A percentile compares a stretch with the other conserved stretches of the same genome.
These are phyloP conservation scores for Parasarocladium wereldwijsianum DNA, from an alignment of 2,329 filamentous ascomycete genomes.

Conservation along the genomic window DNA sequence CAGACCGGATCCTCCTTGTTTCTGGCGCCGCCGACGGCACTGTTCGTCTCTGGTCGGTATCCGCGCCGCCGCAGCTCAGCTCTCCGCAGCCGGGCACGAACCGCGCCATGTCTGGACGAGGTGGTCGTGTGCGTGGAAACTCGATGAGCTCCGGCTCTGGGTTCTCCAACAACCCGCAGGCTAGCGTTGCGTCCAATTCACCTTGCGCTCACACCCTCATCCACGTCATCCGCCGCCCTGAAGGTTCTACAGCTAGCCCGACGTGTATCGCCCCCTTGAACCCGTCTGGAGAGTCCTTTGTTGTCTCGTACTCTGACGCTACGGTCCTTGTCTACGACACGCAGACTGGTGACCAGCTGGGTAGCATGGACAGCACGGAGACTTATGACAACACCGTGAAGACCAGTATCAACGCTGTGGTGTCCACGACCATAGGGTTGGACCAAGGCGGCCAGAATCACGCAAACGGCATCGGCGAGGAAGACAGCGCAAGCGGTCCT, in stretches of 20 bases:
- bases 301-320: constrained; percentile 84
- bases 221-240: constrained; percentile 64
- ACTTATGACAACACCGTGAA: constrained; percentile 74
- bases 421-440: constrained; percentile 70
- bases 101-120: constrained; percentile 40
- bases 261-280: constrained; percentile 91
- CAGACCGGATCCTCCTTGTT: constrained; percentile 78
- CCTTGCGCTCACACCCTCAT: constrained; percentile 81
- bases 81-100: constrained; percentile 58
- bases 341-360: constrained; percentile 77
- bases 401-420: constrained; percentile 80
- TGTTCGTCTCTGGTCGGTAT: constrained; percentile 89
- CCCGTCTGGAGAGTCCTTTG: constrained; percentile 69
- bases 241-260: constrained; percentile 55
- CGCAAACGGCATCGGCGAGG: constrained; percentile 44
- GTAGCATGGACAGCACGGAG: constrained; percentile 83
- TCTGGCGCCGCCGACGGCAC: constrained; percentile 85
- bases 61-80: constrained; percentile 70
- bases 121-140: constrained; percentile 72
- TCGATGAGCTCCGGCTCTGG: constrained; percentile 90
- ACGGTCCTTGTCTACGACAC: constrained; percentile 88
- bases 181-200: constrained; percentile 69
- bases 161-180: constrained; percentile 81
- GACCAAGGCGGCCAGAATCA: constrained; percentile 48
- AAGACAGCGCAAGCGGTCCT: constrained; percentile 66